phyloP scores from a whole-genome alignment of 2,329 filamentous ascomycete genomes.

The Ceratocystis harringtonii region DNA sequence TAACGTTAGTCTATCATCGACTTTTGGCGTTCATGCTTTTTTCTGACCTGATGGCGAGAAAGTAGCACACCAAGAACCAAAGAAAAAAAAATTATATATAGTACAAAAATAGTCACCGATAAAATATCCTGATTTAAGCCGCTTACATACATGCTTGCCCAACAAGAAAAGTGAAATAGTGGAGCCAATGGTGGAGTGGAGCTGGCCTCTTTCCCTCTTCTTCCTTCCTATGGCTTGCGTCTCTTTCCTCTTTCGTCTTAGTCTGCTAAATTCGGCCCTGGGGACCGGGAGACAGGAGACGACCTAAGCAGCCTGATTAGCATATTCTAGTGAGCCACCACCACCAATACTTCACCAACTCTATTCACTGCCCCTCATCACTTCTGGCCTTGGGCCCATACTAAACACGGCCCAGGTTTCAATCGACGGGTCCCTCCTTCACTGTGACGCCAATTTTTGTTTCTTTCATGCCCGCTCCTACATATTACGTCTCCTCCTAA shows the following conservation, averaged over 20 bases:
- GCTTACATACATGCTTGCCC: neutral
- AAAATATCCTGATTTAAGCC: neutral
- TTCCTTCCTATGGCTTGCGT: neutral
- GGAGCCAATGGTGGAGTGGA: neutral
- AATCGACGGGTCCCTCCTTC: neutral
- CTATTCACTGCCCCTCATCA: neutral
- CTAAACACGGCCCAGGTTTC: neutral
- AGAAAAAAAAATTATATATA: too few species aligned
- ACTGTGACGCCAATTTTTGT: neutral
- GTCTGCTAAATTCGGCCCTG: neutral
- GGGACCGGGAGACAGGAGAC: neutral
- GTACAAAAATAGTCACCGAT: neutral
- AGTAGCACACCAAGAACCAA: too few species aligned
- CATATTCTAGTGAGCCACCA: neutral
- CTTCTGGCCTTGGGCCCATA: neutral
- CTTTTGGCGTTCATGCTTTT: too few species aligned
- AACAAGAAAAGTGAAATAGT: neutral
- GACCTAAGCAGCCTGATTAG: neutral
- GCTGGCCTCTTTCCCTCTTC: neutral
- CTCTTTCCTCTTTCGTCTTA: slow-evolving; percentile 1
- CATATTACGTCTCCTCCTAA: too few species aligned
- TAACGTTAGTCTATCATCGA: too few species aligned
- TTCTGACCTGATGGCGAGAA: too few species aligned
- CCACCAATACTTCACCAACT: neutral
- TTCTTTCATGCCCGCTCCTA: neutral